A percentile compares a stretch with the other conserved stretches of the same genome.
phyloP scores from a whole-genome alignment of 495 filamentous ascomycete species.

The Aspergillus olivimuriae region DNA sequence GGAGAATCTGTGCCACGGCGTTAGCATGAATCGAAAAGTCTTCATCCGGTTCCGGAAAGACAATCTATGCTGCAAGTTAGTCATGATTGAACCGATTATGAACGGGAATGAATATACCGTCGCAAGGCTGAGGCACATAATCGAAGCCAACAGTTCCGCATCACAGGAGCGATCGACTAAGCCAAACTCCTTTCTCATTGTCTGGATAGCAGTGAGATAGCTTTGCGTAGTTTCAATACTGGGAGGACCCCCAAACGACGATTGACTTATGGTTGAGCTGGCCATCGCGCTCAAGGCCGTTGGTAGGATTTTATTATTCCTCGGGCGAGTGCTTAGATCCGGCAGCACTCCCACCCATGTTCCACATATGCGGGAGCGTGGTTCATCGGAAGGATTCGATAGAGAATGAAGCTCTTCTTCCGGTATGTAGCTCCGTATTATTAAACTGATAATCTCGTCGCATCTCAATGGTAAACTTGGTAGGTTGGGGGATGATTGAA shows the following conservation, averaged over 20 bases:
- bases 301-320: conserved; percentile 9
- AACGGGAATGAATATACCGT: conserved; percentile 11
- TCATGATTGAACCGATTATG: not conserved
- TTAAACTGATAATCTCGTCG: not conserved
- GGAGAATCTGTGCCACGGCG: conserved; percentile 22
- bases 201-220: conserved; percentile 21
- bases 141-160: conserved; percentile 18
- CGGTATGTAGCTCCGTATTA: conserved; percentile 12
- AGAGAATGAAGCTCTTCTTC: not conserved
- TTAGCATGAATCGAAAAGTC: conserved; percentile 23
- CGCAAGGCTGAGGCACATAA: conserved; percentile 32
- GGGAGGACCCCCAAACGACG: conserved; percentile 1
- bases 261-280: conserved; percentile 16
- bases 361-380: conserved; percentile 28
- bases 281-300: conserved; percentile 26
- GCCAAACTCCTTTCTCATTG: conserved; percentile 17
- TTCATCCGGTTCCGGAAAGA: conserved; percentile 17
- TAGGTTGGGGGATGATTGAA: not conserved
- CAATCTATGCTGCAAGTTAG: conserved; percentile 12
- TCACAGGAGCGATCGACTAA: conserved; percentile 6
- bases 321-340: conserved; percentile 8
- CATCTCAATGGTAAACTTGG: not conserved
- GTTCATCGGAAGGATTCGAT: not conserved
- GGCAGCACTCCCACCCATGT: conserved; percentile 34
- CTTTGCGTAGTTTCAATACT: conserved; percentile 12